phyloP scores from a whole-genome alignment of 169 alveolate species.

The Besnoitia besnoiti region DNA sequence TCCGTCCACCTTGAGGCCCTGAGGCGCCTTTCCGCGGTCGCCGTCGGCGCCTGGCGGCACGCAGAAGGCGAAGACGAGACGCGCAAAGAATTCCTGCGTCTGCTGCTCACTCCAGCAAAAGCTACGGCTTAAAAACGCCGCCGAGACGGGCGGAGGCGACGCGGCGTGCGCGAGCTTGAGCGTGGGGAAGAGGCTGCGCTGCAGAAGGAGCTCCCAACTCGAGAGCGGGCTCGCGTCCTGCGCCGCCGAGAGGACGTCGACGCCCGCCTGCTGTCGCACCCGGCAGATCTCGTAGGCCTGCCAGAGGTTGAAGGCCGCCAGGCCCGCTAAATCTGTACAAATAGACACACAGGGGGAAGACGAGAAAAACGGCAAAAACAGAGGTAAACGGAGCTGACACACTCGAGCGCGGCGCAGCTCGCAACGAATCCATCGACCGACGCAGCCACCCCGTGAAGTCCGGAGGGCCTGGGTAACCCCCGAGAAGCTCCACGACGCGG shows the following conservation, averaged over 20 bases:
- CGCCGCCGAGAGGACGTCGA: neutral
- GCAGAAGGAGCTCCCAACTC: neutral
- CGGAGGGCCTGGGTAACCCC: too few relatives aligned
- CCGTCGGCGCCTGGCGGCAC: neutral
- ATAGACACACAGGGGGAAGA: neutral
- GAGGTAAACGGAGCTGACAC: too few relatives aligned
- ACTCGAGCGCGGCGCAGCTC: too few relatives aligned
- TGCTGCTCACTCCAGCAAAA: neutral
- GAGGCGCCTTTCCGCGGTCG: neutral
- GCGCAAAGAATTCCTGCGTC: neutral
- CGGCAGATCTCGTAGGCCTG: constrained; percentile 49
- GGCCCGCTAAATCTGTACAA: constrained; percentile 49
- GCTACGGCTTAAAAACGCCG: neutral
- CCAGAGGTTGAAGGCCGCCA: constrained; percentile 59
- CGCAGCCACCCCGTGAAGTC: too few relatives aligned
- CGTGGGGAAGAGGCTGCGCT: neutral
- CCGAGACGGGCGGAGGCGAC: neutral
- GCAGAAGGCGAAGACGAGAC: neutral
- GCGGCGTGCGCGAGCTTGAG: neutral
- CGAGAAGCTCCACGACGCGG: too few relatives aligned
- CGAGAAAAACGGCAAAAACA: neutral
- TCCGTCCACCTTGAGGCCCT: neutral
- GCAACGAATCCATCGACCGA: too few relatives aligned
- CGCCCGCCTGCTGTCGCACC: constrained; percentile 21
- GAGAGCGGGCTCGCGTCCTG: neutral